Evolutionary conservation across 2,329 filamentous ascomycete species (phyloP), one percentile per base, ranked within the genome.

Genomic region (Lachnellula occidentalis): DNA sequence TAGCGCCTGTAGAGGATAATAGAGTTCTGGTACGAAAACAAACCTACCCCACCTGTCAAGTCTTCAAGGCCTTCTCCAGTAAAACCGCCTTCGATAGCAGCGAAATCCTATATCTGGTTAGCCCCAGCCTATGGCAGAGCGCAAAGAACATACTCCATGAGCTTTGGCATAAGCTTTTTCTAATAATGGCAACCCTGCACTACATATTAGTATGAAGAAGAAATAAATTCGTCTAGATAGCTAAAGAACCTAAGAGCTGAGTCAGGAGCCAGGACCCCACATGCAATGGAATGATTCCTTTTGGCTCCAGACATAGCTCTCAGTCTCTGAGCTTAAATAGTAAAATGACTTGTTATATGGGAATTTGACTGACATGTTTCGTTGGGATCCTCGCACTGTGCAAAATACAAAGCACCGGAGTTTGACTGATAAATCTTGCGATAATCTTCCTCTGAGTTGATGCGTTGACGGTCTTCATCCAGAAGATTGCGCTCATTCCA

Each of bases 121-220:
- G 48, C 34, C 8, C 14, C 21, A 22, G 3, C n/a, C 6, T 34
- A 46, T 15, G 34, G 12, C 5, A n/a, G 4, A 36, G 0, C 4
- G 9, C 4, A 19, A 34, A 21, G 12, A 50, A 45, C 42, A 45
- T 54, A 60, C 62, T 2, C 88, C 88, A 63, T 94, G 89, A 0
- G 87, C 87, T 69, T 94, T 94, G 19, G 89, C 89, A 66, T 88
- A 92, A 1, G 89, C 89, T 70, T 92, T 92, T 65, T 92, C 88
- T 1, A 92, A 74, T 22, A 94, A 72, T 0, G 88, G 87, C 5
- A 92, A 76, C 89, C 89, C 27, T 31, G 27, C 27, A 4, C 27
- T 4, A 12, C 9, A 31, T 31, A 12, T 31, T 31, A 31, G 27
- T 31, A 31, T 31, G 27, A 31, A 11, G 27, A 31, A 31, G 9